Base-by-base conservation (phyloP, 345 rosid species). In the Dipteronia sinensis region DNA sequence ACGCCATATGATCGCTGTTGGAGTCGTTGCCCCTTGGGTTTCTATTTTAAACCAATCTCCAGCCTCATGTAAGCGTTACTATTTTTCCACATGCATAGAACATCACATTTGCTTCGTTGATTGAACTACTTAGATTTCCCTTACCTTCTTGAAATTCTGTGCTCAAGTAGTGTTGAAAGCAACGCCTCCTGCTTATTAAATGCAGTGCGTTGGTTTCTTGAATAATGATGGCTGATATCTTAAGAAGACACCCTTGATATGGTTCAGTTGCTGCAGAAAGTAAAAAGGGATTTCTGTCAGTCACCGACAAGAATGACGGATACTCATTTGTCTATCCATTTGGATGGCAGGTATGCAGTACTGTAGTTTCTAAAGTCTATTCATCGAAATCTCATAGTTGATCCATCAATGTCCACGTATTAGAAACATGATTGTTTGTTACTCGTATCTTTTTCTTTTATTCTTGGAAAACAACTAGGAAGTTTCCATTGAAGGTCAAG, bases 201-300 rank as follows among this genome's bases (percentile, higher is more conserved):
- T 79, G 79, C 72, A 44, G 65, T 68, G 38, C 15, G 66, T 51
- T 71, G 70, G 53, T 76, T 72, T 42, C 71, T 77, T 65, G 74
- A 78, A 80, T 77, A 65, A 63, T 79, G 73, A 79, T 62, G 79
- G 67, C 86, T 82, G 87, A 86, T 80, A 83, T 89, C 90, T 92
- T 91, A 91, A 89, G 90, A 87, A 81, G 89, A 86, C 87, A 76
- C 85, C 84, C 87, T 94, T 93, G 95, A 93, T 92, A 83, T 93
- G 94, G 87, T 86, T 92, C 97, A 93, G 99, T 92, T 93, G 97
- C 98, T 93, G 98, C 97, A 93, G 98, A 95, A 89, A 83, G 63
- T 80, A 90, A 93, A 75, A 90, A 89, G 79, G 97, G 94, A 59
- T 93, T 89, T 81, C 80, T 88, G n/a, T 23, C 85, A 25, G 94